Conservation (phyloP, 2,329 filamentous ascomycete species). For the Xylariomycetidae sp. region DNA sequence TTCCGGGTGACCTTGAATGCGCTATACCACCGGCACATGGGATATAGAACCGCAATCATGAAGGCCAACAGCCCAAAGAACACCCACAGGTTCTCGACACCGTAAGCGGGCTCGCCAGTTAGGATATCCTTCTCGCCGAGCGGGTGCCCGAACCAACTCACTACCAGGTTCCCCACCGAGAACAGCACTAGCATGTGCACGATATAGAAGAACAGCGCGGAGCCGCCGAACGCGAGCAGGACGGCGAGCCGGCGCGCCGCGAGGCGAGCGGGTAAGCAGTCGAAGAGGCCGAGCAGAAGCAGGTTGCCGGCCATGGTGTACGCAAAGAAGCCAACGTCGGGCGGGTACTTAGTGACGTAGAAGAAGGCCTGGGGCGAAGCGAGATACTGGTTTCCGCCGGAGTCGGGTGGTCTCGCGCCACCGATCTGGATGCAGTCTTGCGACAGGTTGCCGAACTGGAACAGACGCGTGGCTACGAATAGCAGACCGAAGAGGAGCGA, state of each 20-base stretch:
- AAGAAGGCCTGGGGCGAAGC: slow-evolving; percentile 38
- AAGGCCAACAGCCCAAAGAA: slow-evolving; percentile 34
- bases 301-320: slow-evolving; percentile 36
- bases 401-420: slow-evolving; percentile 31
- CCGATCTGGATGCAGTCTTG: slow-evolving; percentile 37
- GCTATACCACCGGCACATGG: slow-evolving; percentile 36
- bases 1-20: slow-evolving; percentile 37
- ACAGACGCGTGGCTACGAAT: slow-evolving; percentile 37
- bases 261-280: slow-evolving; percentile 25
- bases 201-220: slow-evolving; percentile 42
- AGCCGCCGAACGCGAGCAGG: slow-evolving; percentile 40
- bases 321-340: slow-evolving; percentile 41
- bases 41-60: slow-evolving; percentile 35
- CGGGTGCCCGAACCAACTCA: slow-evolving; percentile 30
- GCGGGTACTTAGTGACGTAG: slow-evolving; percentile 43
- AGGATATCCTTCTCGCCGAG: slow-evolving; percentile 21
- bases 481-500: slow-evolving; percentile 28
- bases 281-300: slow-evolving; percentile 33
- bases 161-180: slow-evolving; percentile 17
- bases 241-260: slow-evolving; percentile 28
- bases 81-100: slow-evolving; percentile 32
- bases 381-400: slow-evolving; percentile 35
- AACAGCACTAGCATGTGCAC: slow-evolving; percentile 33
- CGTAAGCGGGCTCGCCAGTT: slow-evolving; percentile 20
- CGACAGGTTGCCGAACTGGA: slow-evolving; percentile 40